Evolutionary conservation across 1,139 yeast species (phyloP), one percentile per base, ranked within the genome.

Genomic region (Lodderomyces margitis): DNA sequence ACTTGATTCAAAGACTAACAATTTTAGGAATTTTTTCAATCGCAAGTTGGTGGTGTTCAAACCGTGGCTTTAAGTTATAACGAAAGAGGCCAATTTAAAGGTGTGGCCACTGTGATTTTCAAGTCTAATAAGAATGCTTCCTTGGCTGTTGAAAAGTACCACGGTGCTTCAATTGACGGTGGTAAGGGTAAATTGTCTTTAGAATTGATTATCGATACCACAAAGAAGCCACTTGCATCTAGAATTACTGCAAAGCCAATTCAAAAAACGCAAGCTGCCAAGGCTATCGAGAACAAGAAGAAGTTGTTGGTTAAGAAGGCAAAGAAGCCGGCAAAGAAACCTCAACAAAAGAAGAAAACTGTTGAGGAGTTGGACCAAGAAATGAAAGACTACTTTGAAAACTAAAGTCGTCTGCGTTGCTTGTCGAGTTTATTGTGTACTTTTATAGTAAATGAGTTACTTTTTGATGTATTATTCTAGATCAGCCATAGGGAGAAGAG

Each of bases 141-240:
- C 31, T 57, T 59, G 47, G 96, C 97, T 36, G 88, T 87, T 57
- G 81, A 81, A 57, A 82, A 82, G 58, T 92, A 85, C 71, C 87
- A 92, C 63, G 94, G 94, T 55, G 94, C 96, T 31, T 89, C 96
- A 55, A 87, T 92, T 55, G 98, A 92, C 61, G 84, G 84, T 41
- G 97, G 97, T 46, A 78, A 83, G 46, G 68, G 79, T 52, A 84
- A 76, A 60, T 78, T 92, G 73, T 84, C 78, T 65, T 79, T 92
- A 57, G 96, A 89, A 66, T 74, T 92, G 59, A 80, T 92, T 52
- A 75, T 89, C 58, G 97, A 91, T 61, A 95, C 97, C 52, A 71
- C 82, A 54, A 79, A 78, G 62, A 83, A 77, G 68, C 87, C 96
- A 33, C 78, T 86, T 55, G 74, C 87, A 45, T 68, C 86, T 24